A percentile compares a stretch with the other conserved stretches of the same genome.
Evolutionary conservation across 495 filamentous ascomycete genomes (phyloP).

Genomic region (Polyplosphaeria fusca): DNA sequence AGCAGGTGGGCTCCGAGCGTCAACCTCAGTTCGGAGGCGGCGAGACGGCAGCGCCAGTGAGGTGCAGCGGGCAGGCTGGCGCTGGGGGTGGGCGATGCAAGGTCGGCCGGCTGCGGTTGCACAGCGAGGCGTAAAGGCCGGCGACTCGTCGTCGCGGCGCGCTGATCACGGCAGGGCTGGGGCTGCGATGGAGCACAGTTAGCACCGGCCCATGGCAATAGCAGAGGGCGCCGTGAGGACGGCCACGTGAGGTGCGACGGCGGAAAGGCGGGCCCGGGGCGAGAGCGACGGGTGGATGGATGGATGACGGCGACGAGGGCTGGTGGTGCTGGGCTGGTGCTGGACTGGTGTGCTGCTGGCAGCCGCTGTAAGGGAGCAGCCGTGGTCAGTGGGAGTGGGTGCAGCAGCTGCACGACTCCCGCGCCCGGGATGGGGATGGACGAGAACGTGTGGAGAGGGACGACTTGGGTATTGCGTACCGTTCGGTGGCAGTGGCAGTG

Average conservation of each 20-base stretch:
- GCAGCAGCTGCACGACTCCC: conserved; percentile 1
- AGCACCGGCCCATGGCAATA: conserved; percentile 15
- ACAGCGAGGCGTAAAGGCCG: not conserved
- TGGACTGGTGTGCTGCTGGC: too few species aligned
- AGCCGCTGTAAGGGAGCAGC: too few species aligned
- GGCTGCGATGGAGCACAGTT: not conserved
- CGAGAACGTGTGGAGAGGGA: conserved; percentile 20
- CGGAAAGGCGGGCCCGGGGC: not conserved
- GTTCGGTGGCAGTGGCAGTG: conserved; percentile 22
- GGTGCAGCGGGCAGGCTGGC: not conserved
- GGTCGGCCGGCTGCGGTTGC: conserved; percentile 14
- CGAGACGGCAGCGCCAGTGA: conserved; percentile 14
- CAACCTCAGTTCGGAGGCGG: conserved; percentile 12
- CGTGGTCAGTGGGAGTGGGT: too few species aligned
- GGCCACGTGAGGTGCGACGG: conserved; percentile 22
- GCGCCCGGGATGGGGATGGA: not conserved
- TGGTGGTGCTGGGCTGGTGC: too few species aligned
- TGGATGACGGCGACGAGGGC: not conserved
- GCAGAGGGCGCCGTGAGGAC: not conserved
- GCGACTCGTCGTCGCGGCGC: conserved; percentile 1
- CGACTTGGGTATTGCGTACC: too few species aligned
- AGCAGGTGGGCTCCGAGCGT: conserved; percentile 16
- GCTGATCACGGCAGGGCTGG: conserved; percentile 2
- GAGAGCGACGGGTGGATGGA: too few species aligned
- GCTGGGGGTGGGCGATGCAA: conserved; percentile 20